A percentile compares a stretch with the other conserved stretches of the same genome.
These are phyloP conservation scores for Pseudomassariella vexata DNA, from an alignment of 2,329 filamentous ascomycete species.

Conservation along the genomic window DNA sequence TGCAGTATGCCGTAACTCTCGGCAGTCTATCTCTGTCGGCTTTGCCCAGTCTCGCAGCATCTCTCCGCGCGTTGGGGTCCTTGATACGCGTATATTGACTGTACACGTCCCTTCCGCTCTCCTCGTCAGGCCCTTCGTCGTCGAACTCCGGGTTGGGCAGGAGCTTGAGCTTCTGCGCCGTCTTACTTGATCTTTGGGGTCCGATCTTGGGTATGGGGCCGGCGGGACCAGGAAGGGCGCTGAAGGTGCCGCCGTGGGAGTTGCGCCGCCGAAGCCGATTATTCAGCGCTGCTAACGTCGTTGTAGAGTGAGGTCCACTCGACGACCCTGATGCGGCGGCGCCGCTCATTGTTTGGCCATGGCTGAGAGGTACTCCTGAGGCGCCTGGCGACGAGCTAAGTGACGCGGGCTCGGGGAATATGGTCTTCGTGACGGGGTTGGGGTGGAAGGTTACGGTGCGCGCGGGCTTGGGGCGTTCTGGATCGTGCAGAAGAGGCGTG, in stretches of 20 bases:
- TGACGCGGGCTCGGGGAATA: conserved; percentile 41
- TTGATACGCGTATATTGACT: conserved; percentile 97
- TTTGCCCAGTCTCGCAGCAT: conserved; percentile 88
- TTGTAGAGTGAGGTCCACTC: conserved; percentile 23
- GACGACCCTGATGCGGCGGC: conserved; percentile 21
- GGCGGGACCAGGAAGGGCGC: conserved; percentile 30
- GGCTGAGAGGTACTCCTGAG: conserved; percentile 31
- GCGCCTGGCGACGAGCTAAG: conserved; percentile 21
- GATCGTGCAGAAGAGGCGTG: conserved; percentile 24
- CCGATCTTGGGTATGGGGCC: conserved; percentile 65
- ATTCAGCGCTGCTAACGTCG: conserved; percentile 69
- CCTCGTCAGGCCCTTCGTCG: conserved; percentile 73
- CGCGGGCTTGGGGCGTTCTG: conserved; percentile 35
- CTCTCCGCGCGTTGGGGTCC: conserved; percentile 84
- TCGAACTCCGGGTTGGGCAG: conserved; percentile 82
- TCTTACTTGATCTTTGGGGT: conserved; percentile 91
- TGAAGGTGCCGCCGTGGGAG: conserved; percentile 63
- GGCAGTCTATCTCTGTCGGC: conserved; percentile 83
- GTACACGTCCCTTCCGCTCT: conserved; percentile 92
- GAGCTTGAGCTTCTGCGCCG: conserved; percentile 95
- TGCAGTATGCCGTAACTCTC: conserved; percentile 93
- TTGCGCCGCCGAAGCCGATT: conserved; percentile 82
- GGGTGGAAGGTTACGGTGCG: conserved; percentile 76
- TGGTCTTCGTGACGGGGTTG: conserved; percentile 57
- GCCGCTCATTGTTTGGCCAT: conserved; percentile 18